These are phyloP conservation scores for Ephemerocybe angulata DNA, from an alignment of 768 basidiomycete genomes.

Conservation along the genomic window DNA sequence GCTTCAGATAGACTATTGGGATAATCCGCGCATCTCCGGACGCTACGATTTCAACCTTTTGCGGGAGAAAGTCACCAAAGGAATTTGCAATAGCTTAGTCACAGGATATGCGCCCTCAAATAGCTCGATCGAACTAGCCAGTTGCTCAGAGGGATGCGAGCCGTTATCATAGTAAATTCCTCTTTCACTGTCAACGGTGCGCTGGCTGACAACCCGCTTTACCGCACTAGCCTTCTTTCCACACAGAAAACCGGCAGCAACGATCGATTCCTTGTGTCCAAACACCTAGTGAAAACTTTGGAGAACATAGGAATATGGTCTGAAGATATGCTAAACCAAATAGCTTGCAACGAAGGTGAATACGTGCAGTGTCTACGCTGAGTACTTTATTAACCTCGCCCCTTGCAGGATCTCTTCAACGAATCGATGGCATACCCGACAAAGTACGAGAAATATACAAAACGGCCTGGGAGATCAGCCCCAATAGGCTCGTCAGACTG, in stretches of 20 bases:
- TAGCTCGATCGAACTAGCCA: neutral
- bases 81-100: neutral
- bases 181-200: neutral
- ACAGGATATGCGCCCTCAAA: neutral
- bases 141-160: neutral
- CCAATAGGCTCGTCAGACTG: constrained; percentile 35
- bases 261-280: neutral
- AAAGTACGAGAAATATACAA: constrained; percentile 18
- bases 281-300: neutral
- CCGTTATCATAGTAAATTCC: neutral
- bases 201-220: no score
- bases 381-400: neutral
- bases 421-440: neutral
- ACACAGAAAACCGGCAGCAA: no score
- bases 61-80: neutral
- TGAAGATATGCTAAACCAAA: neutral
- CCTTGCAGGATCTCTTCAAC: neutral
- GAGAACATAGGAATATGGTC: neutral
- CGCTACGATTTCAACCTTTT: neutral
- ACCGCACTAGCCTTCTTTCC: neutral
- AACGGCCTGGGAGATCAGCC: constrained; percentile 23
- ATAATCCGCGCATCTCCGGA: neutral
- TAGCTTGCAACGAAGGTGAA: neutral
- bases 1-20: neutral
- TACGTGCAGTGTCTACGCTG: neutral